Base-by-base conservation (phyloP, 148 eudicot genomes). In the Fagopyrum homotropicum region DNA sequence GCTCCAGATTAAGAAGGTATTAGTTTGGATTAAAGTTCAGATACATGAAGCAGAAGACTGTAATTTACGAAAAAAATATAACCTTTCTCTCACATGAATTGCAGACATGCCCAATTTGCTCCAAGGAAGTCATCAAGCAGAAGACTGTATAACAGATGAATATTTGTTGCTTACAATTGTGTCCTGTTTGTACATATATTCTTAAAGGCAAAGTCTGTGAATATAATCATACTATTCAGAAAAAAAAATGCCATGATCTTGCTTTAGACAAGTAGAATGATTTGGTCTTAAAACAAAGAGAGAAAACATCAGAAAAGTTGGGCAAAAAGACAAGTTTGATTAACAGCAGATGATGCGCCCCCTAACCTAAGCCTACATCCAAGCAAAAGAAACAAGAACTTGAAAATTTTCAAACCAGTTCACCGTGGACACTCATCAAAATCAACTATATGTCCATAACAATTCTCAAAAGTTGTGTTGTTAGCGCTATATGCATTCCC, bases 1-100 rank as follows among this genome's bases (percentile, higher is more conserved):
- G 92, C 89, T 89, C 75, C 92, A 82, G 77, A 80, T 89, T 52
- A 86, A 85, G 70, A 89, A 86, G 86, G 92, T 89, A 83, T 48
- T 35, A 35, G 40, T 35, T 35, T 35, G 9, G 7, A 22, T 40
- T 22, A 30, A 26, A 74, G 8, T 51, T 16, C 40, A 40, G 51
- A 48, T 43, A 14, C 43, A 22, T 7, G 7, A 12, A 6, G 17
- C 57, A 10, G 49, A 22, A 64, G 10, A 40, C 45, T 15, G 49
- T 35, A 49, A 6, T 10, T 60, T 30, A 48, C 59, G 26, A 47
- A 51, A 12, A 35, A 66, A 61, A n/a, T 6, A 57, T 49, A 63
- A 7, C 35, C 45, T 11, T 61, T 26, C 3, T 29, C 9, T 44
- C 40, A 46, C 11, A n/a, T 22, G 1, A 17, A 30, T 57, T 80